These are phyloP conservation scores for Coemansia javaensis DNA, from an alignment of 192 early-diverging fungal genomes.

Conservation along the genomic window DNA sequence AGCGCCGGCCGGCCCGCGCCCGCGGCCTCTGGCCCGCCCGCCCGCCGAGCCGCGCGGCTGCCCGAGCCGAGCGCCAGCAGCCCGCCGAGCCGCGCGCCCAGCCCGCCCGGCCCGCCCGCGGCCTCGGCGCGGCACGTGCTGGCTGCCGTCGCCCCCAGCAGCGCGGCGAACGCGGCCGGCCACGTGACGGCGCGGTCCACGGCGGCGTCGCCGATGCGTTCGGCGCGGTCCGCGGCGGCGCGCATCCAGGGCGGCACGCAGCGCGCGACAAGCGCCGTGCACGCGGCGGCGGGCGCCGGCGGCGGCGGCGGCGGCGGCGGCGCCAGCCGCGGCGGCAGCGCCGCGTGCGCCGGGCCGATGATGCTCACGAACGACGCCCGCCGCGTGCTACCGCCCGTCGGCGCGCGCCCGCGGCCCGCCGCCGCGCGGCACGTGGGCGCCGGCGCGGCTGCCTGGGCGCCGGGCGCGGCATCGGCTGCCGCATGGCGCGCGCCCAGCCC, in stretches of 20 bases:
- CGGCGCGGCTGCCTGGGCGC: too few species aligned
- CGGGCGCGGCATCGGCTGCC: neutral
- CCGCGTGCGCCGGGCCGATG: conserved; percentile 19
- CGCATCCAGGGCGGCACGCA: conserved; percentile 36
- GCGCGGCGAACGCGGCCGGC: neutral
- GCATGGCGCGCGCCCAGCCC: conserved; percentile 20
- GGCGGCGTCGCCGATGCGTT: conserved; percentile 1
- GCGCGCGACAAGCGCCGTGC: conserved; percentile 9
- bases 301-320: conserved; percentile 15
- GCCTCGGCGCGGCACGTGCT: neutral
- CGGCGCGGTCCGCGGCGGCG: conserved; percentile 8
- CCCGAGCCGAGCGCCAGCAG: conserved; percentile 20
- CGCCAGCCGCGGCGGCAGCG: conserved; percentile 22
- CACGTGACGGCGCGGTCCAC: neutral
- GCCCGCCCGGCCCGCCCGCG: neutral
- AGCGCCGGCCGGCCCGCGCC: too few species aligned
- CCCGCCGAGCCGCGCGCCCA: conserved; percentile 40
- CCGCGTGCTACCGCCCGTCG: neutral
- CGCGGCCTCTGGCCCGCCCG: too few species aligned
- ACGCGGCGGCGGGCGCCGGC: neutral
- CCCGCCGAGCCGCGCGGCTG: neutral
- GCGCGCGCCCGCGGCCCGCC: neutral
- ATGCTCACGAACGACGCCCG: conserved; percentile 37
- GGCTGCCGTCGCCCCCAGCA: too few species aligned
- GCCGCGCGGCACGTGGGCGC: too few species aligned